phyloP scores from a whole-genome alignment of 139 green algal species.

The Chlorella sorokiniana region DNA sequence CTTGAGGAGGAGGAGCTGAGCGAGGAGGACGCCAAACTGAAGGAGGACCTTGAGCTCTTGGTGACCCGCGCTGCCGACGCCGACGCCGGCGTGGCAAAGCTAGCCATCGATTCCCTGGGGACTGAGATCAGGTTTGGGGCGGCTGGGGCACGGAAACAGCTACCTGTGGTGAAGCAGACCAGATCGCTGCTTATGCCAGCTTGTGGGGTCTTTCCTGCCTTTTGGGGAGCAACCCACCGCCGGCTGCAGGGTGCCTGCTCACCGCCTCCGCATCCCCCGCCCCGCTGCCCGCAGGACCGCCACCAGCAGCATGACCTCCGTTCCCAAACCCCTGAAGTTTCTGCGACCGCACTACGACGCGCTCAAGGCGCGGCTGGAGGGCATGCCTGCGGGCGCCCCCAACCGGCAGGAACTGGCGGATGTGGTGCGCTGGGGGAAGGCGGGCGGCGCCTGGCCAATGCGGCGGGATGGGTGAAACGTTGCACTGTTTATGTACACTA shows the following conservation, averaged over 20 bases:
- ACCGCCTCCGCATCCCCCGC: too few species aligned
- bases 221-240: too few species aligned
- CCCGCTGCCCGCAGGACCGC: slow-evolving; percentile 47
- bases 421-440: slow-evolving; percentile 45
- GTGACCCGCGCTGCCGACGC: slow-evolving; percentile 76
- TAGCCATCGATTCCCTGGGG: slow-evolving; percentile 75
- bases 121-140: slow-evolving; percentile 48
- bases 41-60: slow-evolving; percentile 90
- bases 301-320: slow-evolving; percentile 96
- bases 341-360: slow-evolving; percentile 84
- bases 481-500: background rate
- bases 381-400: slow-evolving; percentile 45
- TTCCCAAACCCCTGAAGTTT: slow-evolving; percentile 99
- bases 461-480: background rate
- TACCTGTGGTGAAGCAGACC: background rate
- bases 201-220: too few species aligned
- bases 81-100: slow-evolving; percentile 66
- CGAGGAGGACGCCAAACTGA: slow-evolving; percentile 92
- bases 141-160: background rate
- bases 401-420: slow-evolving; percentile 83
- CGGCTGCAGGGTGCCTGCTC: too few species aligned
- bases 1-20: slow-evolving; percentile 74
- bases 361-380: slow-evolving; percentile 74
- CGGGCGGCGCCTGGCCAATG: background rate
- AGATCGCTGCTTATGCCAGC: background rate